Evolutionary conservation across 352 stramenopile genomes (phyloP), one percentile per base, ranked within the genome.

Genomic region (Phytophthora parvispora): DNA sequence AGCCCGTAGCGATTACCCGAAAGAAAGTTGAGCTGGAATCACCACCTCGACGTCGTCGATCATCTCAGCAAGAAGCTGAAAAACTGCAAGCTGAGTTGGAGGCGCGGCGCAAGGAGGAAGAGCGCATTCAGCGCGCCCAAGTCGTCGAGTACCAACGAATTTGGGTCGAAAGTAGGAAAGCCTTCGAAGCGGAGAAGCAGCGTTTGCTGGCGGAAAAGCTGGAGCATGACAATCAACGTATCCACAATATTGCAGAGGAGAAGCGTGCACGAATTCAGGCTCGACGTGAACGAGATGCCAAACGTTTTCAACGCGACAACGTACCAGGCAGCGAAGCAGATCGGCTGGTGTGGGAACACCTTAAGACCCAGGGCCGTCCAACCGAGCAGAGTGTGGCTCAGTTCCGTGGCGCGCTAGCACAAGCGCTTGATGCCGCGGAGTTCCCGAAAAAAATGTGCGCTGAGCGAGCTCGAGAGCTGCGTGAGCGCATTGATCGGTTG

Each of bases 401-500:
- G 1, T 69, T 74, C 49, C 47, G 62, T 56, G 28, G 32, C 49
- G 58, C 63, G 16, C 22, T 81, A 1, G 28, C 57, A 7, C 42
- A 78, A 27, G 29, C 62, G 6, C 43, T 78, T 20, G 29, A 69
- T 31, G 8, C 52, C 0, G 40, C 40, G 6, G 47, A 73, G 18
- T 77, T 77, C 45, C 36, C 58, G 0, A 32, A 45, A 31, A 62
- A 69, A 49, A 69, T 77, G 52, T 69, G 64, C 24, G 45, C 43
- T 31, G 69, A 77, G 54, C 62, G 74, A 18, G 48, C 71, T 25
- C 56, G 34, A 31, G 61, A 74, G 47, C 40, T 86, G 1, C 60
- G 72, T 7, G 29, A 81, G 29, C 78, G 78, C 4, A 58, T 79
- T 15, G 27, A 79, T 16, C 34, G 20, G 2, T 31, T 83, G 4